Evolutionary conservation across 345 rosid genomes (phyloP), one percentile per base, ranked within the genome.

Genomic region (Citrus sp.): DNA sequence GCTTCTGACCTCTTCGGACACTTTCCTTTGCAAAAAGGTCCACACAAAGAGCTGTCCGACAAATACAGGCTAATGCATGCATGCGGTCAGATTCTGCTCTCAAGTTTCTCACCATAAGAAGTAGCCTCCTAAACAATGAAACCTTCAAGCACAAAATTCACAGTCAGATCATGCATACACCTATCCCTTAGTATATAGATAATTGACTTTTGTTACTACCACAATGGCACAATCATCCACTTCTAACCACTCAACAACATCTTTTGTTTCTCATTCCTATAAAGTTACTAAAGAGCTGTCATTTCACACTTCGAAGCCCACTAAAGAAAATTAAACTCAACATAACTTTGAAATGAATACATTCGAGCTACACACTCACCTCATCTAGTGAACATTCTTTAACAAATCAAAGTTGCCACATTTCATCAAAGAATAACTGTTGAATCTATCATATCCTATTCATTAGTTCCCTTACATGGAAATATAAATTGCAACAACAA

Each of bases 61-160:
- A 95, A 77, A 95, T 92, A 84, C 99, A 93, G 60, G 99, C 98
- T 83, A 95, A 83, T 37, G 99, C 99, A 85, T 95, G 94, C 99
- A 95, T 95, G 76, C 99, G 92, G 79, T 95, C 98, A 6, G 98
- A 93, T 86, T 95, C 98, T 62, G 98, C 99, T 86, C 99, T 90
- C 87, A 93, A 85, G 85, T 95, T 95, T 82, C 94, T 92, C 78
- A 95, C 97, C 99, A 95, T 95, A 79, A 95, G 92, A 85, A 95
- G 97, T 76, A 95, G 86, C 88, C 92, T 90, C 87, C 90, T 91
- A 85, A 95, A 95, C 85, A 95, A 86, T 34, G 98, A 93, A 86
- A 92, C 98, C 99, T 95, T 88, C 88, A 84, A 73, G 68, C 75
- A 78, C 61, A 83, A 74, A 74, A 55, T 81, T 81, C 67, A 75